These are phyloP conservation scores for Suhomyces bolitotheri DNA, from an alignment of 1,139 yeast genomes.

Conservation along the genomic window DNA sequence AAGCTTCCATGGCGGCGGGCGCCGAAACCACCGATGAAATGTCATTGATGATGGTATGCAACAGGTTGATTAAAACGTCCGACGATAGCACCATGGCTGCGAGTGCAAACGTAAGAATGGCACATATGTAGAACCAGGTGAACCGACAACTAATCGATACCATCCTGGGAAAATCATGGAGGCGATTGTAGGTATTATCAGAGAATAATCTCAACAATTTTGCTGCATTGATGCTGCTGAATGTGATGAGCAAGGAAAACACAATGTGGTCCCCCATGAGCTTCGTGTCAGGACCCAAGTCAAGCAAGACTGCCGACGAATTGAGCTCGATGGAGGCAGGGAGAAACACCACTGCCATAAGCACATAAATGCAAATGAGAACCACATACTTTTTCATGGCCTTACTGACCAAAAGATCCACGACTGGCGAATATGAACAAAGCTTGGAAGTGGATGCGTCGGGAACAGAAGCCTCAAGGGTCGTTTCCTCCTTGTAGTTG, in stretches of 20 bases:
- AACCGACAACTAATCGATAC: conserved; percentile 21
- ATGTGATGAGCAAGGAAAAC: conserved; percentile 20
- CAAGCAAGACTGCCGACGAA: conserved; percentile 20
- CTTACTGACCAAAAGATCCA: conserved; percentile 1
- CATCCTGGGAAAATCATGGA: conserved; percentile 17
- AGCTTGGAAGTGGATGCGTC: conserved; percentile 5
- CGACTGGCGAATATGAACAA: conserved; percentile 1
- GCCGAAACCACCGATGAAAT: conserved; percentile 5
- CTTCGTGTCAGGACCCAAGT: conserved; percentile 7
- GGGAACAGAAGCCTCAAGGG: conserved; percentile 2
- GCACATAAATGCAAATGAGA: conserved; percentile 1
- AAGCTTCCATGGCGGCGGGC: conserved; percentile 8
- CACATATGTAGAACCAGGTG: conserved; percentile 27
- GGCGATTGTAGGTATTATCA: conserved; percentile 16
- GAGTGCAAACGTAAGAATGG: conserved; percentile 18
- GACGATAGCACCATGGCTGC: conserved; percentile 21
- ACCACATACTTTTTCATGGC: conserved; percentile 1
- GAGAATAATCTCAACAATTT: conserved; percentile 17
- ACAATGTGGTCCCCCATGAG: conserved; percentile 28
- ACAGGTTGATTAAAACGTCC: conserved; percentile 26
- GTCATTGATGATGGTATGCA: conserved; percentile 14
- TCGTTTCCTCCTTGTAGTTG: conserved; percentile 14
- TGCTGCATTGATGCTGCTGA: conserved; percentile 14
- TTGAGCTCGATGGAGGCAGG: conserved; percentile 22
- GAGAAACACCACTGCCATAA: conserved; percentile 12